Evolutionary conservation across 805 yeast species (phyloP).

Genomic region (Torulaspora indica): DNA sequence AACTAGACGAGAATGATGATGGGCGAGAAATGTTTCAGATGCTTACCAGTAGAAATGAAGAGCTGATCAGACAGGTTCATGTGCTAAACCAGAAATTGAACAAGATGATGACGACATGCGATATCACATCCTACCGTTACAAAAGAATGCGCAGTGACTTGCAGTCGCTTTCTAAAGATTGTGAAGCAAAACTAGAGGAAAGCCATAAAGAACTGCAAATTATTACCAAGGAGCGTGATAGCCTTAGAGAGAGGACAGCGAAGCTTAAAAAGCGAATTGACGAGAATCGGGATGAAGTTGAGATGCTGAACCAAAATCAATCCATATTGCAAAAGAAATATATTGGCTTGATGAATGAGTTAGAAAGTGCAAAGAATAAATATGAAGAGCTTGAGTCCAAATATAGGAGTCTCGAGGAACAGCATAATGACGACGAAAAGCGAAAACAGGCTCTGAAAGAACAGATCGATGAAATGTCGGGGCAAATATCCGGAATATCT

Average conservation of each 20-base stretch:
- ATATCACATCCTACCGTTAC: conserved; percentile 13
- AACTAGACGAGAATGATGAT: conserved; percentile 14
- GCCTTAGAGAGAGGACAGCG: conserved; percentile 12
- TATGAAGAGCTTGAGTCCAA: conserved; percentile 9
- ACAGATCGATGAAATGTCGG: conserved; percentile 6
- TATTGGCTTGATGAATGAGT: conserved; percentile 19
- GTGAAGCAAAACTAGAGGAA: conserved; percentile 13
- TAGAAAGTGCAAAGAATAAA: conserved; percentile 12
- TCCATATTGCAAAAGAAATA: conserved; percentile 28
- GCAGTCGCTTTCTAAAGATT: conserved; percentile 9
- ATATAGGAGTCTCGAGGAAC: conserved; percentile 4
- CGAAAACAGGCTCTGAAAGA: conserved; percentile 9
- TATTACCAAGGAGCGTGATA: conserved; percentile 13
- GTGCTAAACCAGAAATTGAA: conserved; percentile 21
- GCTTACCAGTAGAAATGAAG: conserved; percentile 23
- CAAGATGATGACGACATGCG: conserved; percentile 15
- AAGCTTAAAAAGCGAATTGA: conserved; percentile 18
- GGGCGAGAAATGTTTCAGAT: conserved; percentile 18
- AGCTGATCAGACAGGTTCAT: conserved; percentile 20
- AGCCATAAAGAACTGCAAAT: conserved; percentile 6
- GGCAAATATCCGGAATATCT: not conserved
- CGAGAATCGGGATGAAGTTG: conserved; percentile 27
- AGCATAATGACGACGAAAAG: conserved; percentile 6
- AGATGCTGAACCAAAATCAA: conserved; percentile 30
- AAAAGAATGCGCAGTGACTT: conserved; percentile 8